Conservation (phyloP, 2,329 filamentous ascomycete genomes). For the Xylariomycetidae sp. region DNA sequence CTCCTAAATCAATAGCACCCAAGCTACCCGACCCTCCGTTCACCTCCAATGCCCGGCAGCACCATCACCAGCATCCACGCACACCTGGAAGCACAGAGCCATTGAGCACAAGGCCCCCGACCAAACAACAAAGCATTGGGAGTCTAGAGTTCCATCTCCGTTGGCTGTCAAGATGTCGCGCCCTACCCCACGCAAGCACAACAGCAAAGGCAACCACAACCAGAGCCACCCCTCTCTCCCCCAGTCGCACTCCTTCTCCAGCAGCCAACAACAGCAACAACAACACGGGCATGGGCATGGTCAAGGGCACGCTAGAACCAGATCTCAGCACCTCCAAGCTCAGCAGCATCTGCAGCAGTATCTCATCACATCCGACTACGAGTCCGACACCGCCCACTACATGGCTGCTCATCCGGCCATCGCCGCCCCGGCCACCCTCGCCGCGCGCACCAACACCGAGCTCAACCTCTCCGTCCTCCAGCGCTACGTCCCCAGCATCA, state of each 20-base stretch:
- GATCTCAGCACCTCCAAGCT: constrained; percentile 22
- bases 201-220: constrained; percentile 21
- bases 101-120: no score
- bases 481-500: constrained; percentile 71
- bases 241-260: constrained; percentile 6
- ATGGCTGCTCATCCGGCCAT: constrained; percentile 32
- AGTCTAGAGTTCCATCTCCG: no score
- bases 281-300: constrained; percentile 5
- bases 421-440: constrained; percentile 43
- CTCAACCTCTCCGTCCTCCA: constrained; percentile 82
- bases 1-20: no score
- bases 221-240: constrained; percentile 13
- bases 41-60: no score
- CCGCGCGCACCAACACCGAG: constrained; percentile 69
- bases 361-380: constrained; percentile 51
- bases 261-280: constrained; percentile 5
- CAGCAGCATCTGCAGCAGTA: constrained; percentile 21
- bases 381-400: constrained; percentile 56
- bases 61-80: no score
- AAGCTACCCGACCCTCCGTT: no score
- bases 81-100: no score
- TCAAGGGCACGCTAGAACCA: constrained; percentile 30
- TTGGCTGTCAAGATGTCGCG: constrained; percentile 32
- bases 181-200: constrained; percentile 27
- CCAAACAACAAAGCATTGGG: no score